Percentiles rank a stretch among this genome's conserved stretches.
phyloP scores from a whole-genome alignment of 2,329 filamentous ascomycete species.

The Colletotrichum sansevieriae region DNA sequence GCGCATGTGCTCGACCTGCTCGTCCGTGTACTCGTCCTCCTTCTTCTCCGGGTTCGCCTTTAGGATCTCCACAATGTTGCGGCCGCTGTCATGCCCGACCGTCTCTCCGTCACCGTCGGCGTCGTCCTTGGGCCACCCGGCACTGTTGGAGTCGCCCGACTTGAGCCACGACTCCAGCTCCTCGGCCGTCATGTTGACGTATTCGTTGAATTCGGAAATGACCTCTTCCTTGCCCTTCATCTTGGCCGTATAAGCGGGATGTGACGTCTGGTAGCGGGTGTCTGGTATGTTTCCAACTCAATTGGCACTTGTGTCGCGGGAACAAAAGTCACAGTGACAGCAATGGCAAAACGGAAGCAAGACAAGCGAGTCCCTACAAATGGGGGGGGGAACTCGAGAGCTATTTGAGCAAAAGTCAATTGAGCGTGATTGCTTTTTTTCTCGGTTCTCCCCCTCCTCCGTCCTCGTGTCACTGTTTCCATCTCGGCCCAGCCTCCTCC shows the following conservation, averaged over 20 bases:
- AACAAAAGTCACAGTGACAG: neutral
- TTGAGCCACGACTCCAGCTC: slow-evolving; percentile 74
- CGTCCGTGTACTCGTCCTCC: slow-evolving; percentile 67
- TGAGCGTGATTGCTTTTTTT: neutral
- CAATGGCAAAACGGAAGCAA: neutral
- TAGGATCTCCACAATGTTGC: slow-evolving; percentile 73
- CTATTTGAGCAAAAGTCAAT: slow-evolving; percentile 41
- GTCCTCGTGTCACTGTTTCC: neutral
- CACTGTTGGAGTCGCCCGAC: slow-evolving; percentile 66
- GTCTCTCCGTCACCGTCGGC: slow-evolving; percentile 69
- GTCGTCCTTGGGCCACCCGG: slow-evolving; percentile 72
- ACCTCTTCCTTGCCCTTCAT: slow-evolving; percentile 49
- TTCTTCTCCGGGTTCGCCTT: slow-evolving; percentile 71
- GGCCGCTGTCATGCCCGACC: slow-evolving; percentile 73
- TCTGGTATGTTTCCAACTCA: neutral
- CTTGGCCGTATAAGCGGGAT: neutral
- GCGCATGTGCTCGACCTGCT: slow-evolving; percentile 70
- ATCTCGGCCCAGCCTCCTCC: neutral
- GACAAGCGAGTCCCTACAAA: neutral
- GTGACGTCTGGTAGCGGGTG: neutral
- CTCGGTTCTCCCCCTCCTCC: neutral
- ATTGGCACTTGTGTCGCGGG: neutral
- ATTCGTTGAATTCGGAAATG: slow-evolving; percentile 71
- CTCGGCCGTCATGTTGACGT: slow-evolving; percentile 74
- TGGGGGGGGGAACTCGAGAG: neutral